Evolutionary conservation across 2,329 filamentous ascomycete species (phyloP).

Genomic region (Phaeosphaeriaceae sp.): DNA sequence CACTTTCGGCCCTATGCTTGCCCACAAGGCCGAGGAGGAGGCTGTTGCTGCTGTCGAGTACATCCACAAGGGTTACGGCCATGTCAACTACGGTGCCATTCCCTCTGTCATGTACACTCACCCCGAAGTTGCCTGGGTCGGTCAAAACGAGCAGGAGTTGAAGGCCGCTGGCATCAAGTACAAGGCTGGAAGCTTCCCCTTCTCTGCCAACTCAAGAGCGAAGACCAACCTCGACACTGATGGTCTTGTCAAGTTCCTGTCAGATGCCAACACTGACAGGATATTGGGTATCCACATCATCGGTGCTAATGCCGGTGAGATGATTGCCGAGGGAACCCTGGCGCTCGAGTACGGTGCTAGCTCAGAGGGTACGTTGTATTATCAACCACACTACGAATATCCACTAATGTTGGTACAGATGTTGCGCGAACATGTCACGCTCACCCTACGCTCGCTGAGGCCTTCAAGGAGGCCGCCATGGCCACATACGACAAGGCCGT

Average conservation of each 20-base stretch:
- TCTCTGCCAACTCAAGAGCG: constrained; percentile 96
- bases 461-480: constrained; percentile 99
- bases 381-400: not conserved
- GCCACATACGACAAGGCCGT: constrained; percentile 94
- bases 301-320: constrained; percentile 94
- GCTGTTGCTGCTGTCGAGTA: constrained; percentile 93
- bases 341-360: constrained; percentile 96
- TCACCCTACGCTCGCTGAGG: constrained; percentile 93
- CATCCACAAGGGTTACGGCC: constrained; percentile 96
- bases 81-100: constrained; percentile 98
- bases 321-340: constrained; percentile 97
- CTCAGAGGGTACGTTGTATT: constrained; percentile 77
- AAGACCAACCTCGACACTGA: constrained; percentile 99
- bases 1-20: constrained; percentile 98
- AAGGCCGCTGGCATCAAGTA: constrained; percentile 91
- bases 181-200: constrained; percentile 92
- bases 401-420: constrained; percentile 34
- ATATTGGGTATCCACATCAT: constrained; percentile 97
- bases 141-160: constrained; percentile 94
- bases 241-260: constrained; percentile 95
- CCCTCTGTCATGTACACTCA: constrained; percentile 99
- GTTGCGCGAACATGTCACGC: constrained; percentile 84
- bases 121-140: constrained; percentile 98
- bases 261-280: constrained; percentile 94
- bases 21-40: constrained; percentile 99